phyloP scores from a whole-genome alignment of 202 grass and related monocot genomes.

The Carex sylvatica region DNA sequence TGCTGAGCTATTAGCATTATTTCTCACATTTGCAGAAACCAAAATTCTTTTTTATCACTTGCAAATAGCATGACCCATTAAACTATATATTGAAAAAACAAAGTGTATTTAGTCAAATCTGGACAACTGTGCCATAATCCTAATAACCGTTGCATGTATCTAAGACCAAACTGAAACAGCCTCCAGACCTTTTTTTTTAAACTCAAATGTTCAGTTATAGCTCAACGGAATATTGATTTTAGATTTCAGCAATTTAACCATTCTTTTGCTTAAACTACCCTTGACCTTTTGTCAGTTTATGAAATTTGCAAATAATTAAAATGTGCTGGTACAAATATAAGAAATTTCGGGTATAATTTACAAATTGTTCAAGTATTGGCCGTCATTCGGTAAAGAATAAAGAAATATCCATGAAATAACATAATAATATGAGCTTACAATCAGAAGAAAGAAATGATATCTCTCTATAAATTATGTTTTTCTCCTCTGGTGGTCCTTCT shows the following conservation, averaged over 20 bases:
- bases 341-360: not conserved
- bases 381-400: not conserved
- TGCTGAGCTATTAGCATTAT: not conserved
- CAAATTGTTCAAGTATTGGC: not conserved
- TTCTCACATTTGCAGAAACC: not conserved
- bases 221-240: not conserved
- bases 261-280: not conserved
- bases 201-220: not conserved
- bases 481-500: constrained; percentile 30
- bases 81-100: not conserved
- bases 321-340: not conserved
- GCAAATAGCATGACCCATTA: not conserved
- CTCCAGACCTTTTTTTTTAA: not conserved
- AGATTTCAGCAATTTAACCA: not conserved
- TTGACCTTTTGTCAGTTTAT: not conserved
- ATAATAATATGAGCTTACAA: constrained; percentile 41
- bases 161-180: not conserved
- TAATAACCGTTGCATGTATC: not conserved
- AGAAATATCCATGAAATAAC: not conserved
- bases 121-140: not conserved
- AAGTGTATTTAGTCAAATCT: not conserved
- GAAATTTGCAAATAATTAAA: not conserved
- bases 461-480: constrained; percentile 52
- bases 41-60: not conserved
- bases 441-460: constrained; percentile 73